phyloP scores from a whole-genome alignment of 163 green algal genomes.

The Chlamydomonas reinhardtii region DNA sequence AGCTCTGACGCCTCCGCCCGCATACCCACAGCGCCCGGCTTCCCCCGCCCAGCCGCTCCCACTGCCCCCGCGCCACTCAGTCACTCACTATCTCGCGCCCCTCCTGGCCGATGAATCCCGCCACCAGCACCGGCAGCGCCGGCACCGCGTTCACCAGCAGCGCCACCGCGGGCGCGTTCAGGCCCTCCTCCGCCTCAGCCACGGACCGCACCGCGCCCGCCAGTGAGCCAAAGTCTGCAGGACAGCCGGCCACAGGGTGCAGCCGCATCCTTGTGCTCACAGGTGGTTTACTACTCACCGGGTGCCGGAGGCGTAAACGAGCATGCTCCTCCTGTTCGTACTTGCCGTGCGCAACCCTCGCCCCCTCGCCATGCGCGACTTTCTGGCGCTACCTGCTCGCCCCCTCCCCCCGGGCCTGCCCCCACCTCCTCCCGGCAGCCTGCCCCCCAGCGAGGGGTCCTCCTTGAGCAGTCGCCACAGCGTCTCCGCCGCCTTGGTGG shows the following conservation, averaged over 20 bases:
- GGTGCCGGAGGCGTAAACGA: no score
- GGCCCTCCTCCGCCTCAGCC: slow-evolving; percentile 9
- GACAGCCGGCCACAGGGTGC: no score
- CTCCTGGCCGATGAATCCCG: slow-evolving; percentile 41
- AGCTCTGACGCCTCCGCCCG: no score
- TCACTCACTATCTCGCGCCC: slow-evolving; percentile 49
- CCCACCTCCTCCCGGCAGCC: slow-evolving; percentile 45
- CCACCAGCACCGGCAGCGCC: slow-evolving; percentile 38
- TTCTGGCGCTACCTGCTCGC: no score
- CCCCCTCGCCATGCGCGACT: no score
- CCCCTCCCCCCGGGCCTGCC: background rate
- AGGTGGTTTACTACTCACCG: no score
- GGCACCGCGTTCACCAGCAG: slow-evolving; percentile 42
- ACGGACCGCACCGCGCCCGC: slow-evolving; percentile 8
- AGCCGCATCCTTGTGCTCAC: no score
- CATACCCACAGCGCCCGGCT: no score
- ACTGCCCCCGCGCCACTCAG: no score
- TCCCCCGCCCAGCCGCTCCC: no score
- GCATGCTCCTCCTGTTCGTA: no score
- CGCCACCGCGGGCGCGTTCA: slow-evolving; percentile 4
- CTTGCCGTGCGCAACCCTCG: no score
- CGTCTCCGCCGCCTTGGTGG: slow-evolving; percentile 41
- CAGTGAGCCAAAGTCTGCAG: slow-evolving; percentile 12
- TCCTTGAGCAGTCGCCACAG: slow-evolving; percentile 44
- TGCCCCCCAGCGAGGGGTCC: slow-evolving; percentile 45